These are phyloP conservation scores for Tolypocladium endophyticum DNA, from an alignment of 2,329 filamentous ascomycete genomes.

Conservation along the genomic window DNA sequence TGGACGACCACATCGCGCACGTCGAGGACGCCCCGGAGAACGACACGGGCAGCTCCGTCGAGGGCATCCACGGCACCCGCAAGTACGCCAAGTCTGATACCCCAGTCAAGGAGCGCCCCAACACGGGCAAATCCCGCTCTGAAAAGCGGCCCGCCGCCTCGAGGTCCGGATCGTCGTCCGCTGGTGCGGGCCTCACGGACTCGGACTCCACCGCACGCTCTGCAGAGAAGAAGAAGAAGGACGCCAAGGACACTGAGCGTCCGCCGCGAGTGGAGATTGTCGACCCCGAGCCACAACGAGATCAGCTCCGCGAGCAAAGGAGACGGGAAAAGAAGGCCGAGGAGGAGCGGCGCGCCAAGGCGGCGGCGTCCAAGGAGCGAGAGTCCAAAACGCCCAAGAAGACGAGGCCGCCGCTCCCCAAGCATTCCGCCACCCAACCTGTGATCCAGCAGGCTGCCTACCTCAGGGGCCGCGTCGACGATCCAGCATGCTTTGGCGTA, in stretches of 20 bases:
- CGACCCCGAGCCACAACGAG: constrained; percentile 10
- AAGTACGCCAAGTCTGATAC: constrained; percentile 37
- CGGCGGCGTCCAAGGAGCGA: constrained; percentile 7
- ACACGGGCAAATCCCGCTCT: constrained; percentile 37
- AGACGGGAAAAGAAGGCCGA: constrained; percentile 15
- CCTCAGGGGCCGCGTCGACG: constrained; percentile 20
- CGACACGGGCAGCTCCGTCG: constrained; percentile 32
- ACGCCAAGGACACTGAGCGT: constrained; percentile 11
- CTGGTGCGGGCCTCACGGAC: constrained; percentile 23
- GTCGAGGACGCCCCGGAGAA: constrained; percentile 41
- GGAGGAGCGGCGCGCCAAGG: constrained; percentile 3
- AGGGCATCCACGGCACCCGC: constrained; percentile 26
- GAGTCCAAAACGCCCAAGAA: constrained; percentile 17
- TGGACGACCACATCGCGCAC: constrained; percentile 29
- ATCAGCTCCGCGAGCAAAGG: constrained; percentile 16
- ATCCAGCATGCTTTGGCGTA: constrained; percentile 24
- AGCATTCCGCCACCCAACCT: constrained; percentile 21
- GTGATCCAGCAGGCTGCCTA: constrained; percentile 18
- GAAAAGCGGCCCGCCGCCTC: constrained; percentile 21
- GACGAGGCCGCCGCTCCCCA: constrained; percentile 16
- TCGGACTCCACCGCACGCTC: constrained; percentile 33
- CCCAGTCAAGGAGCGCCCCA: constrained; percentile 38
- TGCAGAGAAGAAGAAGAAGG: constrained; percentile 16
- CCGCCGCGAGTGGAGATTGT: constrained; percentile 10
- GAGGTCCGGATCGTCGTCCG: constrained; percentile 27